These are phyloP conservation scores for Cucumis hystrix DNA, from an alignment of 306 rosid genomes.

Conservation along the genomic window DNA sequence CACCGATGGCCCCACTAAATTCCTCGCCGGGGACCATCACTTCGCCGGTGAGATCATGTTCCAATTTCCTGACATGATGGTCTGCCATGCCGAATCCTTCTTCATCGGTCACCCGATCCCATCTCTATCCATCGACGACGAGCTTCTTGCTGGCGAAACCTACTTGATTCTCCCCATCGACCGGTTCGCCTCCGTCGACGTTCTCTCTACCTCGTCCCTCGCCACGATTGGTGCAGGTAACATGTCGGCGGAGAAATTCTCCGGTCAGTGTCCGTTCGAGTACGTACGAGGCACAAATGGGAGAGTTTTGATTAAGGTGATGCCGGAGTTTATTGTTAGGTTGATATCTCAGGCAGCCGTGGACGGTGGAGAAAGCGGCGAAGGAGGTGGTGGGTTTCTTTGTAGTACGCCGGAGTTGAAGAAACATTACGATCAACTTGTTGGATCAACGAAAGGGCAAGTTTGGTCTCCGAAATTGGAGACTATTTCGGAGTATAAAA, in stretches of 20 bases:
- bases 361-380: background rate
- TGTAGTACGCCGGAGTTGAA: constrained; percentile 92
- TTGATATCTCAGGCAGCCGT: constrained; percentile 16
- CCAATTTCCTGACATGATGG: constrained; percentile 68
- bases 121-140: constrained; percentile 45
- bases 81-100: constrained; percentile 75
- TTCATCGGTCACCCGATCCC: constrained; percentile 73
- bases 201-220: constrained; percentile 42
- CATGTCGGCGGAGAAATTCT: constrained; percentile 27
- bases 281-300: constrained; percentile 49
- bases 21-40: constrained; percentile 33
- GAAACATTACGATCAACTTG: constrained; percentile 75
- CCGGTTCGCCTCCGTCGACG: constrained; percentile 20
- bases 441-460: constrained; percentile 45
- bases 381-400: constrained; percentile 8
- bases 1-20: constrained; percentile 36
- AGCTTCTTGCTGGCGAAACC: constrained; percentile 56
- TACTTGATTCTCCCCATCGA: constrained; percentile 84
- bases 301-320: constrained; percentile 52
- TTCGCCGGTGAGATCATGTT: constrained; percentile 82
- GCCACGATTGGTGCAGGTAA: constrained; percentile 18
- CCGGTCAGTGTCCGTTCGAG: constrained; percentile 59
- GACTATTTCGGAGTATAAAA: constrained; percentile 60
- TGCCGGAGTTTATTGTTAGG: constrained; percentile 54
- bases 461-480: constrained; percentile 92